Percentiles rank a stretch among this genome's conserved stretches.
Conservation (phyloP, 2,329 filamentous ascomycete genomes). For the Aspergillus brasiliensis region DNA sequence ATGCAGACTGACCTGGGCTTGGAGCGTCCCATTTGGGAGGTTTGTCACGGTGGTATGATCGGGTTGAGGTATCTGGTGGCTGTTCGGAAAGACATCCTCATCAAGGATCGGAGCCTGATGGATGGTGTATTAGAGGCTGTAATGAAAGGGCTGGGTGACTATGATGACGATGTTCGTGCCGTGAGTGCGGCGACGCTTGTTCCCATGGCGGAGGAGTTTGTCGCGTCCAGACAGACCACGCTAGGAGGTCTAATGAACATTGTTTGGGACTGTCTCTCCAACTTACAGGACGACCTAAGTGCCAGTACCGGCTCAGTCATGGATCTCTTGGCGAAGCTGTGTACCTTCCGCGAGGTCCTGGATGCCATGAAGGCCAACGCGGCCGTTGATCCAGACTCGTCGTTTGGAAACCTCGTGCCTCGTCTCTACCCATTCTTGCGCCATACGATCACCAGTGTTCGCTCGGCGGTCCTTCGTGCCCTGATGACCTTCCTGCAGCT, state of each 20-base stretch:
- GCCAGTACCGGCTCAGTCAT: constrained; percentile 98
- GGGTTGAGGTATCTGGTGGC: constrained; percentile 93
- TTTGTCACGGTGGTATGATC: constrained; percentile 98
- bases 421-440: constrained; percentile 93
- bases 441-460: constrained; percentile 95
- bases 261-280: constrained; percentile 95
- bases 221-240: constrained; percentile 75
- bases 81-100: constrained; percentile 85
- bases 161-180: constrained; percentile 92
- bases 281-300: constrained; percentile 94
- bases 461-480: constrained; percentile 88
- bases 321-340: constrained; percentile 94
- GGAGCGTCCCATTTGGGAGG: constrained; percentile 80
- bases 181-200: constrained; percentile 97
- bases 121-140: constrained; percentile 91
- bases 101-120: constrained; percentile 81
- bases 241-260: constrained; percentile 85
- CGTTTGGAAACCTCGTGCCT: constrained; percentile 89
- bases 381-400: constrained; percentile 77
- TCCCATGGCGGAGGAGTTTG: constrained; percentile 93
- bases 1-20: constrained; percentile 82
- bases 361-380: constrained; percentile 93
- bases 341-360: constrained; percentile 88
- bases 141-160: constrained; percentile 89
- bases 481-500: constrained; percentile 90